Base-by-base conservation (phyloP, 2,329 filamentous ascomycete species). In the Pseudopithomyces chartarum region DNA sequence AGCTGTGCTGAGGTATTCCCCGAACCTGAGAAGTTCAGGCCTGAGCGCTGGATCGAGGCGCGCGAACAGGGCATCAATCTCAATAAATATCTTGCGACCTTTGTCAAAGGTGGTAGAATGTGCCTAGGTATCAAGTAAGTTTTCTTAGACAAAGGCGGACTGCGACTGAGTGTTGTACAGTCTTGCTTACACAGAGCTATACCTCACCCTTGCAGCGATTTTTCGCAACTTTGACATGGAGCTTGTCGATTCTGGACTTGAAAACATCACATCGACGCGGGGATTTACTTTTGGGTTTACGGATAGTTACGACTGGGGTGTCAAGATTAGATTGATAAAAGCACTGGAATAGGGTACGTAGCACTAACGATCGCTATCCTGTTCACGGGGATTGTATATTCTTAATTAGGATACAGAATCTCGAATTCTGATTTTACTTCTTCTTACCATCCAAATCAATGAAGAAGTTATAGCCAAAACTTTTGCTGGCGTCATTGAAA, bases 401-500 rank as follows among this genome's bases (percentile, higher is more conserved):
- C 26, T 29, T 29, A 29, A 8, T 8, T 5, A 8, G 26, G 26
- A 5, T 5, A 29, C 26, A 5, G 26, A 29, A 29, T 29, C 26
- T 8, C 26, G 26, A 8, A 29, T 29, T 29, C 26, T 8, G 13
- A 13, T 13, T 19, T 34, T 54, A 61, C 22, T 60, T 60, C 58
- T 65, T 67, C 61, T 71, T 71, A 1, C 85, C 85, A 51, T 88
- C 86, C 54, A 88, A 64, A 69, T 86, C 85, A 1, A 68, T 63
- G 61, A 85, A 88, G 62, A 87, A 86, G 7, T 84, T 75, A 71
- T 81, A 85, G 2, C 84, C 81, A 74, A 88, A 88, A 20, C 73
- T 76, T 6, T 67, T 74, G 42, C 79, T 83, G 4, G 84, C 80
- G 67, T 88, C 85, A 54, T 87, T 88, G 67, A 88, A 87, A 40